A percentile compares a stretch with the other conserved stretches of the same genome.
Evolutionary conservation across 148 eudicot genomes (phyloP).

Genomic region (Agrostemma githago): DNA sequence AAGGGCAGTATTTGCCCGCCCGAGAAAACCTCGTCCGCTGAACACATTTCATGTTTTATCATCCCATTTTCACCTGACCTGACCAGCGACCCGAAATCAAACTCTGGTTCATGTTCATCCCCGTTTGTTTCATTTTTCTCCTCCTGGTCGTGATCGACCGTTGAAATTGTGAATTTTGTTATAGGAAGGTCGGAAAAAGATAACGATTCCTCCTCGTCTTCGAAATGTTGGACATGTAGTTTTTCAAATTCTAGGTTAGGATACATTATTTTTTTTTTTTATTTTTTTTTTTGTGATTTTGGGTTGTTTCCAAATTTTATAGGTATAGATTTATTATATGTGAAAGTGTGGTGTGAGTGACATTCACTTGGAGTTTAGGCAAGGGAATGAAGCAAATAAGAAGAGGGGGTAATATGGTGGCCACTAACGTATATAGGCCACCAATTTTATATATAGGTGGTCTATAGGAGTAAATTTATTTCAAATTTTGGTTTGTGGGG

Average conservation of each 20-base stretch:
- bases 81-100: constrained; percentile 51
- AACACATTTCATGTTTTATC: constrained; percentile 58
- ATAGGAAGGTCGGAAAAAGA: constrained; percentile 70
- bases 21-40: constrained; percentile 76
- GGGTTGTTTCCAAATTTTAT: background rate
- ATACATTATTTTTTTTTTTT: constrained; percentile 12
- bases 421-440: constrained; percentile 19
- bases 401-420: constrained; percentile 23
- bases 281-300: background rate
- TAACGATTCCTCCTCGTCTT: constrained; percentile 40
- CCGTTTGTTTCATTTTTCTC: constrained; percentile 1
- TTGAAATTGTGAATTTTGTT: constrained; percentile 7
- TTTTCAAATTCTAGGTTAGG: constrained; percentile 3
- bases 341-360: background rate
- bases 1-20: constrained; percentile 69
- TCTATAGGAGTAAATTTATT: background rate
- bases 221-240: constrained; percentile 1
- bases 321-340: background rate
- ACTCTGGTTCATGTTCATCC: constrained; percentile 31
- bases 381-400: background rate
- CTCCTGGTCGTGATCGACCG: constrained; percentile 14
- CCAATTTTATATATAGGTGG: constrained; percentile 14
- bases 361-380: background rate
- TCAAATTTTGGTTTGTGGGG: background rate
- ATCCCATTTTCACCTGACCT: constrained; percentile 19